Evolutionary conservation across 2,329 filamentous ascomycete species (phyloP).

Genomic region (Graphiopsis chlorocephala): DNA sequence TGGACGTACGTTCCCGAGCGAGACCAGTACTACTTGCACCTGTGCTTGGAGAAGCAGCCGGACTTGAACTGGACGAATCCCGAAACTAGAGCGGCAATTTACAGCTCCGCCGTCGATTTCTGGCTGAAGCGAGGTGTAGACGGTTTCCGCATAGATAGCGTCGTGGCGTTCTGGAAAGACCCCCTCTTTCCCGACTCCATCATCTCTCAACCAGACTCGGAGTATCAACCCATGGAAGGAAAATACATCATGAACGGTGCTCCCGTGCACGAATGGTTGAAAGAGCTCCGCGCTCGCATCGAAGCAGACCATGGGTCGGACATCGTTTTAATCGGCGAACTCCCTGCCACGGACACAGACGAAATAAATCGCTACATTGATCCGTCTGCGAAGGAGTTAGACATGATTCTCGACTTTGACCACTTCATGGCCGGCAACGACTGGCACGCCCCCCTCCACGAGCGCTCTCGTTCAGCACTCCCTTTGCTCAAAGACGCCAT

Average conservation of each 20-base stretch:
- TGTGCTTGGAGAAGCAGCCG: constrained; percentile 73
- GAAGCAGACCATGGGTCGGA: constrained; percentile 37
- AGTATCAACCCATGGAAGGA: constrained; percentile 15
- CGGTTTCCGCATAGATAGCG: constrained; percentile 38
- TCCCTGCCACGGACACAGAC: background rate
- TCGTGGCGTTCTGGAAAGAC: constrained; percentile 29
- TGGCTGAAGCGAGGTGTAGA: constrained; percentile 70
- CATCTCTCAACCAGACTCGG: constrained; percentile 16
- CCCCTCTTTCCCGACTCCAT: constrained; percentile 23
- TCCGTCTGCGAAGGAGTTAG: background rate
- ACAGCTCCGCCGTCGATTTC: constrained; percentile 56
- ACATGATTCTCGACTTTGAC: constrained; percentile 31
- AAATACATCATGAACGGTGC: constrained; percentile 36
- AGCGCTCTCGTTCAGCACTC: background rate
- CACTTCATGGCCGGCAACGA: constrained; percentile 20
- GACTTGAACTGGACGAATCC: constrained; percentile 82
- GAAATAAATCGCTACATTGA: background rate
- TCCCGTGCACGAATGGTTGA: constrained; percentile 47
- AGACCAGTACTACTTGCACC: constrained; percentile 71
- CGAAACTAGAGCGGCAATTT: constrained; percentile 65
- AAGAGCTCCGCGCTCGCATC: constrained; percentile 40
- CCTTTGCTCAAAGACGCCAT: constrained; percentile 28
- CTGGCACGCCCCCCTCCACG: background rate
- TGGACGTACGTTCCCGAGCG: constrained; percentile 74
- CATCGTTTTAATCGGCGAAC: background rate